Evolutionary conservation across 202 grass and related monocot species (phyloP).

Genomic region (Setaria italica): DNA sequence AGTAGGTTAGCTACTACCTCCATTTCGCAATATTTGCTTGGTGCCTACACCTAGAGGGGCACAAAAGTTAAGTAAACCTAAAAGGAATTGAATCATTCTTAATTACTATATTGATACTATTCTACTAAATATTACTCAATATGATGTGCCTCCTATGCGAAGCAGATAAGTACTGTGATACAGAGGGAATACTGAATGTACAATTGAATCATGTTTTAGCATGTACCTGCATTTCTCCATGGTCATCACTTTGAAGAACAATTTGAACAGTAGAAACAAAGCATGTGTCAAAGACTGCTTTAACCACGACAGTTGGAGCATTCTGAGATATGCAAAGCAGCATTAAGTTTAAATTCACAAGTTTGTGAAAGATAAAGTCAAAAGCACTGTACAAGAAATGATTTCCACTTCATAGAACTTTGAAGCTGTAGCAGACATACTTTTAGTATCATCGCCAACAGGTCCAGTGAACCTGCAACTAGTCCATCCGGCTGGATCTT

Average conservation of each 20-base stretch:
- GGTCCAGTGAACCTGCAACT: constrained; percentile 86
- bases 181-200: neutral
- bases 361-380: constrained; percentile 4
- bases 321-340: constrained; percentile 58
- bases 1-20: constrained; percentile 30
- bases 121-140: constrained; percentile 2
- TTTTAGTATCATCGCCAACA: constrained; percentile 90
- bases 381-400: constrained; percentile 25
- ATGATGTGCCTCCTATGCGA: neutral
- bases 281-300: constrained; percentile 80
- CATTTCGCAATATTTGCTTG: neutral
- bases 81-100: neutral
- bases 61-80: neutral
- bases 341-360: constrained; percentile 28
- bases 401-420: constrained; percentile 22
- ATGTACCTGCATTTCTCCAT: constrained; percentile 95
- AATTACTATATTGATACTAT: neutral
- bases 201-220: constrained; percentile 34
- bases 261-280: constrained; percentile 86
- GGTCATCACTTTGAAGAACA: constrained; percentile 93
- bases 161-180: neutral
- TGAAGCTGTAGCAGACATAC: constrained; percentile 50
- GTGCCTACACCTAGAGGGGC: neutral
- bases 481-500: constrained; percentile 74
- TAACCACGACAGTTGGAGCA: constrained; percentile 73